phyloP scores from a whole-genome alignment of 1,284 basidiomycete genomes.

The Sanghuangporus weigelae region DNA sequence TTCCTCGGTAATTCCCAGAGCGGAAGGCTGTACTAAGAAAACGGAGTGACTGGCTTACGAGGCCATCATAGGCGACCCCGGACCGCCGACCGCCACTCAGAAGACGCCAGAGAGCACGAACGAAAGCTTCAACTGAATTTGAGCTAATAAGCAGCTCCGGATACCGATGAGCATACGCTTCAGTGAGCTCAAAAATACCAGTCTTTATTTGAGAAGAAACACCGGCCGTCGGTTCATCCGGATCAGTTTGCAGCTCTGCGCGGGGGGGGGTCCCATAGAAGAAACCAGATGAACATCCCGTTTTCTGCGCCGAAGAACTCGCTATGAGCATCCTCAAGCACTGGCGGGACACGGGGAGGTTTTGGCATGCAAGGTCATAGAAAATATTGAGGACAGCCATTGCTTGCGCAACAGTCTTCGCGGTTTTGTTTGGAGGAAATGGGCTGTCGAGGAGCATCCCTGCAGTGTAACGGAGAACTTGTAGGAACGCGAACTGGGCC shows the following conservation, averaged over 20 bases:
- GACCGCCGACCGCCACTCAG: constrained; percentile 70
- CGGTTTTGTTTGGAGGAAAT: constrained; percentile 25
- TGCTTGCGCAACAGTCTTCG: constrained; percentile 58
- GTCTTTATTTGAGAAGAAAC: constrained; percentile 86
- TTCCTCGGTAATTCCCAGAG: constrained; percentile 59
- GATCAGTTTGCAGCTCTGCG: constrained; percentile 70
- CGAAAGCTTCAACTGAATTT: constrained; percentile 71
- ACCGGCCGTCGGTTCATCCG: constrained; percentile 82
- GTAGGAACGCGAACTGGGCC: no score
- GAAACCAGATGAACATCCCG: constrained; percentile 75
- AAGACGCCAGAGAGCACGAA: constrained; percentile 90
- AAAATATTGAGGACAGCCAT: constrained; percentile 85
- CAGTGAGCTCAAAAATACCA: constrained; percentile 77
- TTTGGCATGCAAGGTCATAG: constrained; percentile 93
- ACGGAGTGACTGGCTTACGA: constrained; percentile 89
- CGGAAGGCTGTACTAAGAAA: constrained; percentile 95
- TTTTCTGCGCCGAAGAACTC: constrained; percentile 70
- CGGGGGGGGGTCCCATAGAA: constrained; percentile 74
- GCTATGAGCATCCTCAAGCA: constrained; percentile 84
- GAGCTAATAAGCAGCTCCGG: constrained; percentile 47
- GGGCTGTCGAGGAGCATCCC: no score
- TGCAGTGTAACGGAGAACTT: no score
- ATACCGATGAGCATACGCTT: constrained; percentile 10
- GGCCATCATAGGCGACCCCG: constrained; percentile 73
- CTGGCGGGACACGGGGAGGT: no score